A percentile compares a stretch with the other conserved stretches of the same genome.
Conservation (phyloP, 169 alveolate species). For the Plasmodium inui region DNA sequence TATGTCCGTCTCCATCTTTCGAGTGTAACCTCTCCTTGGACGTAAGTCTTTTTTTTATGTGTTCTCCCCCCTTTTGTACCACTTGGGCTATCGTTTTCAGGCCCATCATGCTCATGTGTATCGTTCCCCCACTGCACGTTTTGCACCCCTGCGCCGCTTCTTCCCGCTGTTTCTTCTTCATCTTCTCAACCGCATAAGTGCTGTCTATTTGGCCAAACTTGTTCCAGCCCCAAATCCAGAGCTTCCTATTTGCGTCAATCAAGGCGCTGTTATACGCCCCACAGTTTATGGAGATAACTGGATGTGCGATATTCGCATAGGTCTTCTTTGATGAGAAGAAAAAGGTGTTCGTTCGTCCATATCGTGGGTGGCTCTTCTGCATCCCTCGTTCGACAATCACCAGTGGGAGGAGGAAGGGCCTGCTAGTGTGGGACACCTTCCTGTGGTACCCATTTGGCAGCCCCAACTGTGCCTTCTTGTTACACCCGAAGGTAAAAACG, state of each 20-base stretch:
- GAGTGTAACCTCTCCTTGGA: not conserved
- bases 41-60: not conserved
- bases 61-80: not conserved
- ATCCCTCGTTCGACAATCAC: not conserved
- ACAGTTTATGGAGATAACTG: constrained; percentile 35
- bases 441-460: constrained; percentile 21
- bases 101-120: not conserved
- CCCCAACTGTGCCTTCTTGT: constrained; percentile 47
- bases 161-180: not conserved
- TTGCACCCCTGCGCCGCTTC: not conserved
- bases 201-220: constrained; percentile 42
- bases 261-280: constrained; percentile 41
- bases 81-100: not conserved
- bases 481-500: constrained; percentile 68
- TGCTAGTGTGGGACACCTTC: constrained; percentile 49
- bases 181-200: constrained; percentile 8
- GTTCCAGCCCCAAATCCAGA: constrained; percentile 75
- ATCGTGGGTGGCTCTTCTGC: not conserved
- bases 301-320: constrained; percentile 42
- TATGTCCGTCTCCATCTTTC: not conserved
- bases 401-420: constrained; percentile 42
- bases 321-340: not conserved
- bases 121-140: not conserved
- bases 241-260: constrained; percentile 25
- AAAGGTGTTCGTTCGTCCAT: constrained; percentile 8